phyloP scores from a whole-genome alignment of 768 basidiomycete species.

The Suillus weaverae region DNA sequence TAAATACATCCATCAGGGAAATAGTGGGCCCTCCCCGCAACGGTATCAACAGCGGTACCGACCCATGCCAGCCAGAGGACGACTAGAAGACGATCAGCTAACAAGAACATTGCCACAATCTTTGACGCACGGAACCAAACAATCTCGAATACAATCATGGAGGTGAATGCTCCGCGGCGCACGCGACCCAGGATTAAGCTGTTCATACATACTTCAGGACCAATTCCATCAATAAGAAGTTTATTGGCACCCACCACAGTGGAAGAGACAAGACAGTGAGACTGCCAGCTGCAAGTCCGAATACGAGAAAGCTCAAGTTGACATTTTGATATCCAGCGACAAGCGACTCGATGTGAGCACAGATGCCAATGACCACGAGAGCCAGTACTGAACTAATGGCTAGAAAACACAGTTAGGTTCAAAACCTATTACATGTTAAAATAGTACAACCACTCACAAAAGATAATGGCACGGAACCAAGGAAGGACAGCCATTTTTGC shows the following conservation, averaged over 20 bases:
- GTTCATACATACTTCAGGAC: constrained; percentile 2
- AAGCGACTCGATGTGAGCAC: constrained; percentile 19
- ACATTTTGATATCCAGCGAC: constrained; percentile 2
- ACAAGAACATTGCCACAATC: not conserved
- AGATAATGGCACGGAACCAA: constrained; percentile 21
- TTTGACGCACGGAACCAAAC: constrained; percentile 27
- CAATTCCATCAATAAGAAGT: not conserved
- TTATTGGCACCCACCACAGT: constrained; percentile 20
- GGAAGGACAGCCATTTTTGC: constrained; percentile 25
- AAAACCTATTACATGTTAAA: not conserved
- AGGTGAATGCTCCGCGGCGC: constrained; percentile 16
- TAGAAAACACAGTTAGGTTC: constrained; percentile 7
- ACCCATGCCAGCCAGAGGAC: constrained; percentile 26
- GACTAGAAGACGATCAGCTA: constrained; percentile 12
- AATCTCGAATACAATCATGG: constrained; percentile 25
- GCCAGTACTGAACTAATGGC: constrained; percentile 19
- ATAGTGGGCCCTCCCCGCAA: constrained; percentile 7
- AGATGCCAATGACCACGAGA: constrained; percentile 22
- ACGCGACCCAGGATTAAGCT: constrained; percentile 19
- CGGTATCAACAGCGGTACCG: constrained; percentile 15
- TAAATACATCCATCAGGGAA: constrained; percentile 22
- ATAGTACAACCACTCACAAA: constrained; percentile 18
- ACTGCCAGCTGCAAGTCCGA: constrained; percentile 17
- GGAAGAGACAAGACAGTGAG: constrained; percentile 25
- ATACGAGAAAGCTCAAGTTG: constrained; percentile 14